These are phyloP conservation scores for Penicillium vulpinum DNA, from an alignment of 2,329 filamentous ascomycete species.

Conservation along the genomic window DNA sequence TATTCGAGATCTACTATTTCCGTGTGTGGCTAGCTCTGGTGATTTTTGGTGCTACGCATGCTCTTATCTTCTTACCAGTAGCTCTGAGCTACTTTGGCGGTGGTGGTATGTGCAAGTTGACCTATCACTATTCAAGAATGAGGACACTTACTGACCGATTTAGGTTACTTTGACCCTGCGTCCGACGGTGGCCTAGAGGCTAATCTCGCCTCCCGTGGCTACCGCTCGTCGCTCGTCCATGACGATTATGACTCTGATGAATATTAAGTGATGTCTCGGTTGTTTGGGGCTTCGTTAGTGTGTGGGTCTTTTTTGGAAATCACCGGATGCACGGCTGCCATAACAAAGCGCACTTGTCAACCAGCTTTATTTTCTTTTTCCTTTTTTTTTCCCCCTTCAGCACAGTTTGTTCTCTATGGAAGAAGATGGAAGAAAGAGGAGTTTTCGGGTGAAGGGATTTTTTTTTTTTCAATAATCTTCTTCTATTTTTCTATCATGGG, in stretches of 20 bases:
- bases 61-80: slow-evolving; percentile 87
- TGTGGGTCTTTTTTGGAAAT: slow-evolving; percentile 7
- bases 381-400: no score
- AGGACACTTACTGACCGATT: slow-evolving; percentile 15
- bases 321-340: neutral
- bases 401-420: neutral
- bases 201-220: slow-evolving; percentile 76
- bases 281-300: slow-evolving; percentile 3
- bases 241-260: slow-evolving; percentile 76
- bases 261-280: slow-evolving; percentile 32
- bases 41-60: slow-evolving; percentile 82
- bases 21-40: slow-evolving; percentile 92
- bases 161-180: slow-evolving; percentile 81
- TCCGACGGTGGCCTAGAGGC: slow-evolving; percentile 86
- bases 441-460: neutral
- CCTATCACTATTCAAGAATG: neutral
- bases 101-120: slow-evolving; percentile 54
- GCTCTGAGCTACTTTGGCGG: slow-evolving; percentile 83
- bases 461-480: neutral
- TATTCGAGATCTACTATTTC: slow-evolving; percentile 99
- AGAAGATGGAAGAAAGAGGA: neutral
- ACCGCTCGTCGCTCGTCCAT: slow-evolving; percentile 73
- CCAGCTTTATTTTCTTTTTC: neutral
- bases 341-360: neutral
- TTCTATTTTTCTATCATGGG: neutral